Evolutionary conservation across 305 asterid genomes (phyloP).

Genomic region (Fraxinus latifolia): DNA sequence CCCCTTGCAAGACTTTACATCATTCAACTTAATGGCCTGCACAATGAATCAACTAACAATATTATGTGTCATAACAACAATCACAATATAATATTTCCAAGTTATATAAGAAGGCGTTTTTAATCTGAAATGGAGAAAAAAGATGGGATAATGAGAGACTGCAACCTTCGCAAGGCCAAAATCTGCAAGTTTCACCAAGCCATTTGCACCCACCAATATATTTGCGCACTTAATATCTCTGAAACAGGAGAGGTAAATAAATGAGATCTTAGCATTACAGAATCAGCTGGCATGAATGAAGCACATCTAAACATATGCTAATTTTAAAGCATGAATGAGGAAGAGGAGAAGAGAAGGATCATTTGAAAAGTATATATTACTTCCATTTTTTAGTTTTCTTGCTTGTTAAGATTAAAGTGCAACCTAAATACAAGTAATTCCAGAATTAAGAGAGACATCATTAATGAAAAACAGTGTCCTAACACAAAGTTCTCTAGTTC

Average conservation of each 20-base stretch:
- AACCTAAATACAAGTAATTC: background rate
- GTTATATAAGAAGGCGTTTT: background rate
- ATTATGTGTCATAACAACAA: slow-evolving; percentile 12
- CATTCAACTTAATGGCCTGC: slow-evolving; percentile 84
- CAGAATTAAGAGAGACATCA: background rate
- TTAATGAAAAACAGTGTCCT: background rate
- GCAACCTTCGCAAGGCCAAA: slow-evolving; percentile 97
- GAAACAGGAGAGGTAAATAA: slow-evolving; percentile 20
- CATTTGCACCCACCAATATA: slow-evolving; percentile 84
- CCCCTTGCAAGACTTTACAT: slow-evolving; percentile 92
- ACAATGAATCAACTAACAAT: slow-evolving; percentile 27
- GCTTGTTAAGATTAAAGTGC: background rate
- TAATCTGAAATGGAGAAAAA: slow-evolving; percentile 13
- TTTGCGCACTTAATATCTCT: slow-evolving; percentile 97
- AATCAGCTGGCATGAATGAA: background rate
- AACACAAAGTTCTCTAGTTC: background rate
- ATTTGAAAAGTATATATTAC: background rate
- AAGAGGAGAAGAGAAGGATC: background rate
- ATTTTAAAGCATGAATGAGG: background rate
- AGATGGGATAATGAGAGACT: background rate
- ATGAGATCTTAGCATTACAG: background rate
- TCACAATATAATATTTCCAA: background rate
- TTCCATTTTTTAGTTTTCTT: background rate
- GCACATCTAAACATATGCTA: background rate
- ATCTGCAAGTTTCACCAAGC: slow-evolving; percentile 94